Evolutionary conservation across 2,329 filamentous ascomycete genomes (phyloP).

Genomic region (Ophiostoma novo-ulmi): DNA sequence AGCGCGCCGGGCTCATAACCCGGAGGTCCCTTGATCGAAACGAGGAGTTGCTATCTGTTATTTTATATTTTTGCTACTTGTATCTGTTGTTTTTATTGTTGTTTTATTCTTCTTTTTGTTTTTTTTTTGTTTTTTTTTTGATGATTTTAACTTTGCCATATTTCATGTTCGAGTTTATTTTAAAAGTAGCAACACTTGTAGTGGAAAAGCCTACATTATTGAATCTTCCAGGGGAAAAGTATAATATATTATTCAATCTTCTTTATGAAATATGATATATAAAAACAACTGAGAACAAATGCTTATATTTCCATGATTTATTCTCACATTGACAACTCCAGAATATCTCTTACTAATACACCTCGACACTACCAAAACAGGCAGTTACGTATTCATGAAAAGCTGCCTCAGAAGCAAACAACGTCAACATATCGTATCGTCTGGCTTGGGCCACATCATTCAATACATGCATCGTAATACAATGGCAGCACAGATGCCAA

Average conservation of each 20-base stretch:
- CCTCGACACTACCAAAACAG: background rate
- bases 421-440: background rate
- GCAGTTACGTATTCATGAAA: background rate
- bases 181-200: no score
- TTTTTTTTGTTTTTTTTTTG: background rate
- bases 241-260: no score
- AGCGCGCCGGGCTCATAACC: conserved; percentile 18
- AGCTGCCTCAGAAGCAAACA: background rate
- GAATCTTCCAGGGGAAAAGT: no score
- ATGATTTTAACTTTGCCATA: background rate
- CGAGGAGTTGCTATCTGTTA: conserved; percentile 10
- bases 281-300: no score
- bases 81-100: background rate
- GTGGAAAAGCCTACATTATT: no score
- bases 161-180: background rate
- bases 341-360: no score
- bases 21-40: conserved; percentile 18
- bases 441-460: no score
- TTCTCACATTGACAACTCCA: no score
- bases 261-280: no score
- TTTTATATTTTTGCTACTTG: background rate
- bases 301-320: no score
- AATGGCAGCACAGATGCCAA: background rate
- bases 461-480: background rate
- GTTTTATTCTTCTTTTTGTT: background rate